Evolutionary conservation across 2,329 filamentous ascomycete genomes (phyloP), one percentile per base, ranked within the genome.

Genomic region (Calonectria montana): DNA sequence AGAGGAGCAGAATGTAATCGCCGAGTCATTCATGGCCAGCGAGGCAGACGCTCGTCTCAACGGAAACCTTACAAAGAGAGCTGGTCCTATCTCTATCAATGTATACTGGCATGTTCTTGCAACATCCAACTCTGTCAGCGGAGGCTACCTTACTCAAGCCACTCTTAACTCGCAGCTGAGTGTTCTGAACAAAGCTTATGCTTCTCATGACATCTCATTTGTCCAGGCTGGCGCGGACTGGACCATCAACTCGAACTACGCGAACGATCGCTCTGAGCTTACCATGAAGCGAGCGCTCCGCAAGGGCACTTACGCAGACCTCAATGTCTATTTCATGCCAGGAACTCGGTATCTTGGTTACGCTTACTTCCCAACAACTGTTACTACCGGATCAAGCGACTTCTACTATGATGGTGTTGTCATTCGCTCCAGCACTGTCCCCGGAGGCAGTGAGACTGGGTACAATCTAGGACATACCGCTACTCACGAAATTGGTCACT

Each of bases 241-340:
- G 73, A 87, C 87, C 41, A 80, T 88, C 76, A 88, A 89, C 82
- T 45, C 79, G 23, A 80, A 80, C 76, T 90, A 87, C 86, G 85
- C 86, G 35, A 74, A 70, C 16, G 86, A 85, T 27, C 79, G 80
- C 2, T 72, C 76, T n/a, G 84, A 87, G 70, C 65, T 81, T 64
- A 80, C 74, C 2, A 88, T 88, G 86, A 88, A 87, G 83, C 77
- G 70, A 45, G 76, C 82, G 29, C 86, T 88, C 12, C 85, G 85
- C 71, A 82, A 85, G 79, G 87, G 87, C 57, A 81, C 81, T 69
- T 88, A 87, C 79, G 72, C 71, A 27, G 78, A 78, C n/a, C 80
- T 84, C 8, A 84, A 80, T 75, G 76, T 86, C 45, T 83, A 85
- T 69, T 82, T 83, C 53, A 29, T 75, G 41, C 72, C 74, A 0